A percentile compares a stretch with the other conserved stretches of the same genome.
Conservation (phyloP, 176 grass and related monocot species). For the Alopecurus myosuroides region DNA sequence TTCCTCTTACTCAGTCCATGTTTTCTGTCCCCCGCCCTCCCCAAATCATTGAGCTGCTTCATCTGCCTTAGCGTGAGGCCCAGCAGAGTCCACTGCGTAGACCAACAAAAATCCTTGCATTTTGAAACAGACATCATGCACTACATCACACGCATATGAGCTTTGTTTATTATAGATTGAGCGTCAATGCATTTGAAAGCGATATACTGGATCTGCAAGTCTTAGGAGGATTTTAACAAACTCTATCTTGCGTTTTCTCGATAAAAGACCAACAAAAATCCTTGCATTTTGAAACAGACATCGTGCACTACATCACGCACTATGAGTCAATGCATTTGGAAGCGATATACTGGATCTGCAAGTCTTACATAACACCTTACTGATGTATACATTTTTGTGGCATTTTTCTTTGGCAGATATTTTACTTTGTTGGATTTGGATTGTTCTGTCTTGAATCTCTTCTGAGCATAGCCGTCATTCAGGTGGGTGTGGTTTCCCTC, state of each 20-base stretch:
- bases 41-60: not conserved
- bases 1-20: not conserved
- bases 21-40: not conserved
- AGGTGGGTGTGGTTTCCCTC: conserved; percentile 39
- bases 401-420: conserved; percentile 58
- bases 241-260: too few species aligned
- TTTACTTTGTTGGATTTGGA: conserved; percentile 94
- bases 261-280: not conserved
- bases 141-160: not conserved
- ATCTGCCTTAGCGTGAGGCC: not conserved
- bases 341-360: not conserved
- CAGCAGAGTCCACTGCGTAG: not conserved
- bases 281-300: conserved; percentile 9
- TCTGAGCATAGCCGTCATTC: conserved; percentile 81
- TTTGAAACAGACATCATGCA: not conserved
- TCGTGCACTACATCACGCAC: not conserved
- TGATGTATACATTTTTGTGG: not conserved
- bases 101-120: not conserved
- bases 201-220: not conserved
- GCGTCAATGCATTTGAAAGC: not conserved
- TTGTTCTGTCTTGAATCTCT: conserved; percentile 91
- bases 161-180: too few species aligned
- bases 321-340: not conserved
- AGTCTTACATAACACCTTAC: conserved; percentile 10
- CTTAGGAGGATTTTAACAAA: too few species aligned